Conservation (phyloP, 257 asterid genomes). For the Verbascum thapsus region DNA sequence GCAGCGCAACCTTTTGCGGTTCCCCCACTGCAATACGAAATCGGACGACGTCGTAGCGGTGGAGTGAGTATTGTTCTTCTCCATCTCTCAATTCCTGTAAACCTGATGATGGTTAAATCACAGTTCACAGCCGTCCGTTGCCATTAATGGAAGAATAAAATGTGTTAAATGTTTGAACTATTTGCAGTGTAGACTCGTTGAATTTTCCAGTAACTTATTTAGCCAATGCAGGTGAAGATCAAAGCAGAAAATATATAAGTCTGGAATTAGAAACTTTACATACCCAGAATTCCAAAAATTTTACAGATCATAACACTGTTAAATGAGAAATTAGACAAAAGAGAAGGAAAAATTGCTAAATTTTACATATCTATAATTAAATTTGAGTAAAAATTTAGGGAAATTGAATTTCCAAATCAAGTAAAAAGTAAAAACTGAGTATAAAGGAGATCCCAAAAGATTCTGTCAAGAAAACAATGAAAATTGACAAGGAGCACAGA, state of each 20-base stretch:
- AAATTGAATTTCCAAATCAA: too few relatives aligned
- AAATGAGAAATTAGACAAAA: not conserved
- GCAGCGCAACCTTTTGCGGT: constrained; percentile 74
- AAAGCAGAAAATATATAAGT: not conserved
- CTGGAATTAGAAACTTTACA: not conserved
- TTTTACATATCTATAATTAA: too few relatives aligned
- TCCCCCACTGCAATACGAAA: constrained; percentile 87
- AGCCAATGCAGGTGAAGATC: constrained; percentile 31
- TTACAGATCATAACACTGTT: not conserved
- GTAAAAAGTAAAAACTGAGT: too few relatives aligned
- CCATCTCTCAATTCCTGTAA: constrained; percentile 52
- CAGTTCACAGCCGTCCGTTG: constrained; percentile 14
- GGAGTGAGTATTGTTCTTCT: constrained; percentile 52
- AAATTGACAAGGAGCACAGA: too few relatives aligned
- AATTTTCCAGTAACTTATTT: not conserved
- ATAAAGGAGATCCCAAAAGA: too few relatives aligned
- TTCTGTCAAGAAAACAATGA: too few relatives aligned
- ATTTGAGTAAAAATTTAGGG: too few relatives aligned
- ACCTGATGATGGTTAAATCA: constrained; percentile 41
- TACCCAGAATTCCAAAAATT: not conserved
- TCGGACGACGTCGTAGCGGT: constrained; percentile 62
- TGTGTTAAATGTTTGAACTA: too few relatives aligned
- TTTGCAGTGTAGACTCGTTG: too few relatives aligned
- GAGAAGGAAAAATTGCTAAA: not conserved
- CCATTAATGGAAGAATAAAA: constrained; percentile 38